Evolutionary conservation across 2,329 filamentous ascomycete species (phyloP).

Genomic region (Lachnellula cervina): DNA sequence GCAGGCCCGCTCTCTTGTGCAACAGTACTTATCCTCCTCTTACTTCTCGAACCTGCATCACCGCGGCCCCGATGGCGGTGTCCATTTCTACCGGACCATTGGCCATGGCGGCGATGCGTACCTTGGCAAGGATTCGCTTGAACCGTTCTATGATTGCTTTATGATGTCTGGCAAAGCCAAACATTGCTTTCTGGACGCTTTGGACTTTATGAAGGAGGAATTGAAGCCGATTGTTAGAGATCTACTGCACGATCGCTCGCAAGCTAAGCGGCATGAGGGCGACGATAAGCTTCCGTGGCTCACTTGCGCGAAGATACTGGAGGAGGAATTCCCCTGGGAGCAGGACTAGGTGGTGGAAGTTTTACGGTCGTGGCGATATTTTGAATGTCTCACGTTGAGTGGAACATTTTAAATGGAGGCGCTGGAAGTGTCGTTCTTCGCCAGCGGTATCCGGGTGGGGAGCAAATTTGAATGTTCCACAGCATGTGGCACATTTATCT

Average conservation of each 20-base stretch:
- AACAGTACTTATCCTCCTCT: constrained; percentile 19
- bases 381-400: background rate
- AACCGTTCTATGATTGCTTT: constrained; percentile 15
- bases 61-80: constrained; percentile 23
- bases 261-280: constrained; percentile 1
- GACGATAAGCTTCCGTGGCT: constrained; percentile 40
- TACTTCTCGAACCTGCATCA: constrained; percentile 17
- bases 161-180: constrained; percentile 19
- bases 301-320: constrained; percentile 56
- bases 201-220: constrained; percentile 16
- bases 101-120: constrained; percentile 15
- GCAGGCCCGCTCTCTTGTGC: constrained; percentile 22
- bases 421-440: background rate
- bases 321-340: constrained; percentile 56
- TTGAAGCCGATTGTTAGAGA: constrained; percentile 14
- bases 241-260: constrained; percentile 13
- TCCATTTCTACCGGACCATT: constrained; percentile 23
- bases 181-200: constrained; percentile 3
- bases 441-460: background rate
- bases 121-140: constrained; percentile 6
- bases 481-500: background rate
- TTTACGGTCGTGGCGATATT: background rate
- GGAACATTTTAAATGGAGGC: background rate
- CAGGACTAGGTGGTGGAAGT: background rate
- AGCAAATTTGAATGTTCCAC: background rate